phyloP scores from a whole-genome alignment of 2,329 filamentous ascomycete species.

The Pestalotiopsis fici region DNA sequence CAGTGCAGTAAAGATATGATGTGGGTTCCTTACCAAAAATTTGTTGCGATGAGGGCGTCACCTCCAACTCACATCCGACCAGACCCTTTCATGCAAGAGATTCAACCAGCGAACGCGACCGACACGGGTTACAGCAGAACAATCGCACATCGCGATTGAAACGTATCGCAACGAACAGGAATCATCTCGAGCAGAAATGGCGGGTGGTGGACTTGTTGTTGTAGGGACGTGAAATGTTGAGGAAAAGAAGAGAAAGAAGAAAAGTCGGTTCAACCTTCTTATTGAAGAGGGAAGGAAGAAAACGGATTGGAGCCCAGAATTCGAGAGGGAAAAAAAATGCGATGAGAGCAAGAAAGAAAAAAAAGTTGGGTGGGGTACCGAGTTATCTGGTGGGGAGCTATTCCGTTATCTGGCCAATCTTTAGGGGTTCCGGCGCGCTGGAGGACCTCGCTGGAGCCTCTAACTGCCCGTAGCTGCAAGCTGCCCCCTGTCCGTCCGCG shows the following conservation, averaged over 20 bases:
- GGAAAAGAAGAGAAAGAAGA: neutral
- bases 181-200: neutral
- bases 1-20: neutral
- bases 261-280: slow-evolving; percentile 1
- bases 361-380: slow-evolving; percentile 4
- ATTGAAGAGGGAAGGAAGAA: neutral
- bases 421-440: neutral
- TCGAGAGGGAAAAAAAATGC: neutral
- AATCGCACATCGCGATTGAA: neutral
- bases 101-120: neutral
- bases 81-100: neutral
- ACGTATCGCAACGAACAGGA: neutral
- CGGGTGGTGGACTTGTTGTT: neutral
- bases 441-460: neutral
- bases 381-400: slow-evolving; percentile 1
- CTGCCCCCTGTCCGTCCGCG: neutral
- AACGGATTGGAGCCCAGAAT: neutral
- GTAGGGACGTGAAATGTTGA: neutral
- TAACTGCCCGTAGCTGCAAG: neutral
- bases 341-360: neutral
- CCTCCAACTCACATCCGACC: neutral
- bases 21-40: neutral
- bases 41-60: neutral
- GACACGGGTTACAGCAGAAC: neutral
- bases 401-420: neutral